These are phyloP conservation scores for Xylaria sp. DNA, from an alignment of 2,329 filamentous ascomycete species.

Conservation along the genomic window DNA sequence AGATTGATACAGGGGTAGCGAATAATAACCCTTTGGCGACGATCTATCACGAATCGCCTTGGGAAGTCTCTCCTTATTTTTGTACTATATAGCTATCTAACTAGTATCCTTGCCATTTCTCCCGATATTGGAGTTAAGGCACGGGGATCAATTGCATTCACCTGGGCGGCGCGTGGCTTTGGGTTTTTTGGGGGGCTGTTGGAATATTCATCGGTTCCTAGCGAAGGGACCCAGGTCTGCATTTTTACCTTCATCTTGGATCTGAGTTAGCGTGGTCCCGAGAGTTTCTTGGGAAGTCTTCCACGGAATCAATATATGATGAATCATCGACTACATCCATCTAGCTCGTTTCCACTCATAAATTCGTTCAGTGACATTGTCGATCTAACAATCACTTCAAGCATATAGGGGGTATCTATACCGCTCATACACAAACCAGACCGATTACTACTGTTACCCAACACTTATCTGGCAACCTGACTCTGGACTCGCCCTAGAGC, in stretches of 20 bases:
- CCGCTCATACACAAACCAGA: not conserved
- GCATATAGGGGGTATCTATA: not conserved
- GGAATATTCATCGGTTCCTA: conserved; percentile 1
- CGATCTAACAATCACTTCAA: not conserved
- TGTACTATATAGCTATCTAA: conserved; percentile 11
- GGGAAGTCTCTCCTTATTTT: not conserved
- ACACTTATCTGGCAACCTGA: no score
- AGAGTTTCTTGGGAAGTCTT: no score
- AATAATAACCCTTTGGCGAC: not conserved
- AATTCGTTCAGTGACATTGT: not conserved
- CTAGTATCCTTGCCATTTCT: conserved; percentile 10
- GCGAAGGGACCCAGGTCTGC: not conserved
- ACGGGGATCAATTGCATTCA: conserved; percentile 17
- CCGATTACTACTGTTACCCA: not conserved
- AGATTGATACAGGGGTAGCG: not conserved
- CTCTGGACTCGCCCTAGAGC: no score
- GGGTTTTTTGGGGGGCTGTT: not conserved
- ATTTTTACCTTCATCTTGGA: conserved; percentile 4
- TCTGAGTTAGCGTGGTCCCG: no score
- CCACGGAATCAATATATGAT: not conserved
- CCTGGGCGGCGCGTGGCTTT: not conserved
- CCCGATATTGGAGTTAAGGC: not conserved
- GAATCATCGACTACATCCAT: not conserved
- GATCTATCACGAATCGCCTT: not conserved
- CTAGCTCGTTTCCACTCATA: not conserved